These are phyloP conservation scores for Crepidotus variabilis DNA, from an alignment of 768 basidiomycete species.

Conservation along the genomic window DNA sequence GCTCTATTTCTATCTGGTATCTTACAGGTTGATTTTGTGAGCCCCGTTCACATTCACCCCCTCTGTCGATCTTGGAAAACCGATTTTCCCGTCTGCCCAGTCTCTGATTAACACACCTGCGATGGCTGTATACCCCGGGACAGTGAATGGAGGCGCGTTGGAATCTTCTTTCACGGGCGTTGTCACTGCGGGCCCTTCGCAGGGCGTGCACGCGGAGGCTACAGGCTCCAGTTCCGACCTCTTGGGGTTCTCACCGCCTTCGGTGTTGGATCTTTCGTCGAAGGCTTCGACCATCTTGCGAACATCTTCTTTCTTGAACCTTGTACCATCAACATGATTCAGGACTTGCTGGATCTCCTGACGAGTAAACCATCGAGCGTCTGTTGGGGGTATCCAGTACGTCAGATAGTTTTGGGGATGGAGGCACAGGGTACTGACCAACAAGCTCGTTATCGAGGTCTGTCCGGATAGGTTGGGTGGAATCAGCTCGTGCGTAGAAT, in stretches of 20 bases:
- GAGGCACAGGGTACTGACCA: constrained; percentile 42
- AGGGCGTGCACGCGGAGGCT: too few relatives aligned
- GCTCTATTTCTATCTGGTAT: not conserved
- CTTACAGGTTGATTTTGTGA: not conserved
- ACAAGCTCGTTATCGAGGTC: constrained; percentile 97
- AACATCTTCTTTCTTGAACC: constrained; percentile 44
- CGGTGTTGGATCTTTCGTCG: constrained; percentile 27
- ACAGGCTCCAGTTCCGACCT: too few relatives aligned
- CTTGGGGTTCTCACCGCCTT: too few relatives aligned
- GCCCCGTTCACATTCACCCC: constrained; percentile 1
- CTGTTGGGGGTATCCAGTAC: constrained; percentile 31
- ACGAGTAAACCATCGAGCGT: constrained; percentile 87
- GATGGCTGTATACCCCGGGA: constrained; percentile 77
- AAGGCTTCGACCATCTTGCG: constrained; percentile 41
- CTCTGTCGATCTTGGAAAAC: constrained; percentile 24
- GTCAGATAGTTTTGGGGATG: not conserved
- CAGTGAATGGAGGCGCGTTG: constrained; percentile 54
- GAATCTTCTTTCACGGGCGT: constrained; percentile 13
- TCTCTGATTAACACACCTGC: constrained; percentile 83
- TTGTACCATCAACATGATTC: constrained; percentile 47
- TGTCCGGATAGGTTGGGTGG: constrained; percentile 66
- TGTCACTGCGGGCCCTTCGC: too few relatives aligned
- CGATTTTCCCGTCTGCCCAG: constrained; percentile 66
- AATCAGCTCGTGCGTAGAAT: constrained; percentile 77
- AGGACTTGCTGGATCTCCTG: constrained; percentile 67